Conservation (phyloP, 1,284 basidiomycete genomes). For the Salmacisia buchloeana region DNA sequence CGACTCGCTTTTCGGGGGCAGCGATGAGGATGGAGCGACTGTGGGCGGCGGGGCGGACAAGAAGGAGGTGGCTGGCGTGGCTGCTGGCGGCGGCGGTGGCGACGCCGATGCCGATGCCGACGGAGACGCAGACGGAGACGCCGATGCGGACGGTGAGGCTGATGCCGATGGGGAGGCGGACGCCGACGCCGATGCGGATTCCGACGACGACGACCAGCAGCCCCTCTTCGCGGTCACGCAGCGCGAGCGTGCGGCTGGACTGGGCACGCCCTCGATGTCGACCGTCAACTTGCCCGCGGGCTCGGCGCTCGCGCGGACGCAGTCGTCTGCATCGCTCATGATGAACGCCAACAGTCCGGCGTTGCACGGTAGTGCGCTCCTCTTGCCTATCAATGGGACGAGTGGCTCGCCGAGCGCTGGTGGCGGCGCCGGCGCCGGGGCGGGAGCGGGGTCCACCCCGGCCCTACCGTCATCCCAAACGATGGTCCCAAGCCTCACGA, state of each 20-base stretch:
- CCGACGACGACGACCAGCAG: constrained; percentile 24
- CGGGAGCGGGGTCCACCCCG: background rate
- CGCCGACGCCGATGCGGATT: constrained; percentile 26
- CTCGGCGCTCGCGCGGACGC: background rate
- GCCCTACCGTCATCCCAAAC: background rate
- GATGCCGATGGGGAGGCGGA: constrained; percentile 22
- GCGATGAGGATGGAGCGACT: constrained; percentile 6
- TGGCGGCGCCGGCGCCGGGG: background rate
- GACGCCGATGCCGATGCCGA: constrained; percentile 18
- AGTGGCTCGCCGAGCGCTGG: background rate
- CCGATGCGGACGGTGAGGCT: constrained; percentile 16
- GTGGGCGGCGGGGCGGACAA: background rate
- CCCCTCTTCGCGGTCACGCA: background rate
- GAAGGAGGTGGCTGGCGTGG: constrained; percentile 13
- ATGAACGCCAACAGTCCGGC: constrained; percentile 19
- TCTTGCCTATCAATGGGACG: constrained; percentile 17
- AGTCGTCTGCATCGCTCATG: background rate
- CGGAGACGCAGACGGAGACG: constrained; percentile 18
- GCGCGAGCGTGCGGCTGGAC: background rate
- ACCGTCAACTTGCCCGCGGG: background rate
- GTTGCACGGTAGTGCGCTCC: constrained; percentile 21
- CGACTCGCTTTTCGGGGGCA: constrained; percentile 28
- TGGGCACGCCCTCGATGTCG: background rate
- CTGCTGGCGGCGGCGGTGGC: constrained; percentile 12
- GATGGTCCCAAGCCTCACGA: background rate